A percentile compares a stretch with the other conserved stretches of the same genome.
Evolutionary conservation across 2,329 filamentous ascomycete genomes (phyloP).

Genomic region (Elsinoe perseae): DNA sequence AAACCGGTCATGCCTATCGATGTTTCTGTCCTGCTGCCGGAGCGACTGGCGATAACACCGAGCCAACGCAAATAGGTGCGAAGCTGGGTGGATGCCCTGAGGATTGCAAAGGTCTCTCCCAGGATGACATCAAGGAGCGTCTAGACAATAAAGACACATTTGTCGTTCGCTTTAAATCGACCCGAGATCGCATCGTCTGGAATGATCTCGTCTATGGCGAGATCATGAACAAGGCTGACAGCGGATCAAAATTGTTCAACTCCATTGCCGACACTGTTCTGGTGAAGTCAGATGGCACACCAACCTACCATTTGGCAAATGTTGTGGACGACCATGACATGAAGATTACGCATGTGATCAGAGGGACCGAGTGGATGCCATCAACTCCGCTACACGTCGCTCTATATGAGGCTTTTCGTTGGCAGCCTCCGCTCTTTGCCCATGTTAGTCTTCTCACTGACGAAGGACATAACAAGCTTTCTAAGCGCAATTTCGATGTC

Average conservation of each 20-base stretch:
- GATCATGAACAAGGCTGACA: constrained; percentile 36
- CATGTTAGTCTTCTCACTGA: constrained; percentile 45
- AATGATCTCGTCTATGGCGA: constrained; percentile 72
- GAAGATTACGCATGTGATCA: constrained; percentile 91
- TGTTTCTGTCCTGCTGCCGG: constrained; percentile 77
- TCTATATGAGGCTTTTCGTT: constrained; percentile 44
- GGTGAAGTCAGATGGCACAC: constrained; percentile 82
- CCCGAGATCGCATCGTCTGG: constrained; percentile 56
- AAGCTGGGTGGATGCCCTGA: constrained; percentile 58
- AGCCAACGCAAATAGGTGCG: constrained; percentile 35
- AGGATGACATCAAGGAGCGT: constrained; percentile 61
- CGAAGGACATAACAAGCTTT: constrained; percentile 47
- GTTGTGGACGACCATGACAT: constrained; percentile 94
- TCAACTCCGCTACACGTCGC: constrained; percentile 75
- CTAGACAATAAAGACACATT: constrained; percentile 62
- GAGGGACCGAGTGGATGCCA: constrained; percentile 93
- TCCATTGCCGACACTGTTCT: constrained; percentile 61
- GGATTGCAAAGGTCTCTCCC: constrained; percentile 61
- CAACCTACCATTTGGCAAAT: constrained; percentile 95
- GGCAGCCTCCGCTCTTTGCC: constrained; percentile 41
- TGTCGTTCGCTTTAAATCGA: constrained; percentile 66
- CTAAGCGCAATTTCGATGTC: constrained; percentile 70
- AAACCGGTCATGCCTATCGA: constrained; percentile 70
- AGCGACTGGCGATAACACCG: constrained; percentile 21
- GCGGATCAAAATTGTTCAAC: constrained; percentile 26